These are phyloP conservation scores for Sugiyamaella boreocaroliniensis DNA, from an alignment of 805 yeast species.

Conservation along the genomic window DNA sequence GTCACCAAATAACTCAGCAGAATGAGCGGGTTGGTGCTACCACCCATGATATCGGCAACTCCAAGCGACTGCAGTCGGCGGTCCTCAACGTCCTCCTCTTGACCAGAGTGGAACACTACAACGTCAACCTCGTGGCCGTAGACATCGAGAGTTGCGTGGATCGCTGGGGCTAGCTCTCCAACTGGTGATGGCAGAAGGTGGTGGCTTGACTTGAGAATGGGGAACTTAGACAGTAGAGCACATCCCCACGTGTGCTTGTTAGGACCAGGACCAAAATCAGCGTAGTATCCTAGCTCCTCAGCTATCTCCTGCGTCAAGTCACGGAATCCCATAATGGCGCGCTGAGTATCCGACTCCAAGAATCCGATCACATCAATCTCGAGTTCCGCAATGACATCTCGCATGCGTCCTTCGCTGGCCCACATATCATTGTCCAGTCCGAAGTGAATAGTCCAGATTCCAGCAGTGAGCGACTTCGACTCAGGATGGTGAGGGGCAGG, in stretches of 20 bases:
- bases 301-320: slow-evolving; percentile 88
- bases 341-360: slow-evolving; percentile 87
- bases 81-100: slow-evolving; percentile 95
- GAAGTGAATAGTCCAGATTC: slow-evolving; percentile 97
- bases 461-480: slow-evolving; percentile 75
- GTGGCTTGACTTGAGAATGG: slow-evolving; percentile 83
- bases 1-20: slow-evolving; percentile 88
- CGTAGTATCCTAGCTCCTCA: slow-evolving; percentile 89
- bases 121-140: slow-evolving; percentile 85
- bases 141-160: slow-evolving; percentile 88
- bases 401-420: slow-evolving; percentile 91
- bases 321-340: slow-evolving; percentile 90
- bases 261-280: slow-evolving; percentile 97
- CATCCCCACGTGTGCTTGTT: slow-evolving; percentile 98
- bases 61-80: slow-evolving; percentile 78
- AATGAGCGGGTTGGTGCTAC: slow-evolving; percentile 72
- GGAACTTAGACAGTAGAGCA: slow-evolving; percentile 86
- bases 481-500: slow-evolving; percentile 65
- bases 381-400: slow-evolving; percentile 71
- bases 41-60: slow-evolving; percentile 71
- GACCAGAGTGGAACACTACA: slow-evolving; percentile 96
- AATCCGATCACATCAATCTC: slow-evolving; percentile 88
- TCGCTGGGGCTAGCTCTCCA: slow-evolving; percentile 97
- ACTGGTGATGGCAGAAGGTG: slow-evolving; percentile 93
- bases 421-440: slow-evolving; percentile 97